Evolutionary conservation across 2,329 filamentous ascomycete species (phyloP).

Genomic region (Rhynchosporium secalis): DNA sequence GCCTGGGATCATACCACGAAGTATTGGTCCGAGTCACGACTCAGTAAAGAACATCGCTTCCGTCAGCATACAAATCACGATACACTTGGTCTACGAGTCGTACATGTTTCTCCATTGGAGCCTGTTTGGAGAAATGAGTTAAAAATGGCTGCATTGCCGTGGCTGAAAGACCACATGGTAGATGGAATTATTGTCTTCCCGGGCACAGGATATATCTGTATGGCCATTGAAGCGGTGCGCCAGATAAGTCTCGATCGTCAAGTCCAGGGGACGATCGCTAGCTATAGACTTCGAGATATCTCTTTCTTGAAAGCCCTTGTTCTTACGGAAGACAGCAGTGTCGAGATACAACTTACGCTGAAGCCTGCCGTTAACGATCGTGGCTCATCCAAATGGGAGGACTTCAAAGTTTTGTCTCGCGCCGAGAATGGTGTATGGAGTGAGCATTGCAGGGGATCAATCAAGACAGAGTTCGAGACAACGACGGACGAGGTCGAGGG

Average conservation of each 20-base stretch:
- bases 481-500: neutral
- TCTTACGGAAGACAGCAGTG: neutral
- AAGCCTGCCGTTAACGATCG: neutral
- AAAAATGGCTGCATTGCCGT: conserved; percentile 42
- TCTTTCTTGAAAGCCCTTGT: neutral
- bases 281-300: neutral
- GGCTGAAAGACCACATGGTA: conserved; percentile 45
- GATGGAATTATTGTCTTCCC: conserved; percentile 38
- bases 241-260: neutral
- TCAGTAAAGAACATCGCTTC: conserved; percentile 39
- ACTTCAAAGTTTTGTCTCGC: neutral
- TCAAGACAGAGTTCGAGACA: neutral
- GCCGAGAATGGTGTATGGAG: neutral
- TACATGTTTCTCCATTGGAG: conserved; percentile 21
- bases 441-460: neutral
- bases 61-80: conserved; percentile 50
- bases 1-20: conserved; percentile 53
- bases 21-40: conserved; percentile 51
- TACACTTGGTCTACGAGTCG: conserved; percentile 15
- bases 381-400: neutral
- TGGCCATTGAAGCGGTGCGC: conserved; percentile 28
- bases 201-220: conserved; percentile 38
- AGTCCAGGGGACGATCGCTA: neutral
- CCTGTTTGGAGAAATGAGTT: conserved; percentile 41
- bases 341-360: neutral